Conservation (phyloP, 2,329 filamentous ascomycete species). For the Ophiosphaerella herpotricha region DNA sequence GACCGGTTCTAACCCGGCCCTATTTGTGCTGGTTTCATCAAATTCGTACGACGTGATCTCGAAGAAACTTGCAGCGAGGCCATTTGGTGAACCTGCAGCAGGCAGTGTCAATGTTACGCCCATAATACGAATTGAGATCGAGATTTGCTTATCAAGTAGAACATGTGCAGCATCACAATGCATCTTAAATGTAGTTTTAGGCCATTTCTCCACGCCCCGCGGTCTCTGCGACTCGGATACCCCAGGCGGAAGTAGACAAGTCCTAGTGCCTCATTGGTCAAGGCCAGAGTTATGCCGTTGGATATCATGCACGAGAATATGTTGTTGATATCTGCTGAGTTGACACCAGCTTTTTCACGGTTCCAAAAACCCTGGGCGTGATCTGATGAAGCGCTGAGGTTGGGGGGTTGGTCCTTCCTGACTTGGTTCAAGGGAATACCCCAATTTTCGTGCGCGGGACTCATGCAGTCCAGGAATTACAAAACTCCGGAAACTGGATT, state of each 20-base stretch:
- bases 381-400: background rate
- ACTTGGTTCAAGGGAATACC: background rate
- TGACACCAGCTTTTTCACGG: background rate
- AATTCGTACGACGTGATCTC: no score
- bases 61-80: background rate
- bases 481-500: background rate
- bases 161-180: conserved; percentile 8
- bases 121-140: background rate
- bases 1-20: no score
- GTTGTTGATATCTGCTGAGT: background rate
- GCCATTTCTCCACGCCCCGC: conserved; percentile 9
- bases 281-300: background rate
- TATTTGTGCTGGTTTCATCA: no score
- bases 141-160: conserved; percentile 6
- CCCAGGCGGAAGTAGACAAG: conserved; percentile 6
- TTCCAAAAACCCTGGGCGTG: conserved; percentile 1
- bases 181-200: conserved; percentile 6
- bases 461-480: background rate
- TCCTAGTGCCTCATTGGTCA: conserved; percentile 1
- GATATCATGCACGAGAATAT: conserved; percentile 2
- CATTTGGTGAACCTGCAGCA: background rate
- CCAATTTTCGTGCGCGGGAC: conserved; percentile 1
- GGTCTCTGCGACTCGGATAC: background rate
- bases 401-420: background rate
- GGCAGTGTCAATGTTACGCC: no score